Percentiles rank a stretch among this genome's conserved stretches.
Conservation (phyloP, 2,329 filamentous ascomycete genomes). For the Hortaea sp. region DNA sequence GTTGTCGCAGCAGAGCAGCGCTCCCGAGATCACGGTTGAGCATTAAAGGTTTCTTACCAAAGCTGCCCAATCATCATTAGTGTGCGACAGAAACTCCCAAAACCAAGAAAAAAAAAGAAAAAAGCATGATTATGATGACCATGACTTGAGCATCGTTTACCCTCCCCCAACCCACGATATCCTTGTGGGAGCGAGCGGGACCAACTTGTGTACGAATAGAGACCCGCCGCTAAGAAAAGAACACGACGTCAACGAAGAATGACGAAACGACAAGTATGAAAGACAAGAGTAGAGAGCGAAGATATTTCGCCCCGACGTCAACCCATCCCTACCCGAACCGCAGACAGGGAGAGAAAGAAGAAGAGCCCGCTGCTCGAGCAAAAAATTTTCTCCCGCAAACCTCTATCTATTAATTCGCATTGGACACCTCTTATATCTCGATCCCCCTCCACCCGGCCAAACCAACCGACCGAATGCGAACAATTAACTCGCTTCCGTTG, state of each 20-base stretch:
- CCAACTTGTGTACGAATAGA: background rate
- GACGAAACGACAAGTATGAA: conserved; percentile 4
- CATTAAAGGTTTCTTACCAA: conserved; percentile 25
- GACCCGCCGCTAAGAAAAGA: background rate
- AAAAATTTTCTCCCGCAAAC: no score
- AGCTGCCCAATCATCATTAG: background rate
- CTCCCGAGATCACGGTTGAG: conserved; percentile 55
- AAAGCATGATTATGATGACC: conserved; percentile 3
- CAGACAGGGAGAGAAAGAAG: no score
- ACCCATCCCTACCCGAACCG: no score
- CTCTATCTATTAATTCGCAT: no score
- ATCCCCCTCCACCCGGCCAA: no score
- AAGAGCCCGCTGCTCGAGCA: no score
- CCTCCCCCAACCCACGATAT: background rate
- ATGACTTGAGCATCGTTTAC: background rate
- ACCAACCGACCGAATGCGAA: no score
- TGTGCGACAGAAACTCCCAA: background rate
- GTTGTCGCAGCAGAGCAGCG: conserved; percentile 46
- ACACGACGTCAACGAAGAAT: conserved; percentile 5
- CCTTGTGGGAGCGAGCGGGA: conserved; percentile 1
- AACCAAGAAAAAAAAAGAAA: background rate
- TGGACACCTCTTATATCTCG: no score
- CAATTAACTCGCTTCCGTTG: no score
- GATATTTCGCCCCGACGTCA: no score
- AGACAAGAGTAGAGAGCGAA: background rate